These are phyloP conservation scores for Fomes fomentarius DNA, from an alignment of 1,284 basidiomycete genomes.

Conservation along the genomic window DNA sequence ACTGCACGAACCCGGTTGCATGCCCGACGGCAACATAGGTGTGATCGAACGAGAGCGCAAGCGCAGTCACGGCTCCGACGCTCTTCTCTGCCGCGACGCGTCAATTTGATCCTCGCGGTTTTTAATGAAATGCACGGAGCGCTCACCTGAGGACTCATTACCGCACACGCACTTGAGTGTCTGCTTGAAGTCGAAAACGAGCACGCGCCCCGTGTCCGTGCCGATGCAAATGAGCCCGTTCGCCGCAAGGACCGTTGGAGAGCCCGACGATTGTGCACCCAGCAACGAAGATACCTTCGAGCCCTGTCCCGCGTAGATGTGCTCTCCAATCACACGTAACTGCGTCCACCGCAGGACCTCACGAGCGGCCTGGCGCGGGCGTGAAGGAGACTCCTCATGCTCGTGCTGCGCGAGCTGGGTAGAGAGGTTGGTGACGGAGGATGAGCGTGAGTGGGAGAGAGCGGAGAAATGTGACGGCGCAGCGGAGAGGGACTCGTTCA, in stretches of 20 bases:
- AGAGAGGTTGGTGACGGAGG: slow-evolving; percentile 63
- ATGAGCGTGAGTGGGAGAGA: slow-evolving; percentile 70
- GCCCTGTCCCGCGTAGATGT: slow-evolving; percentile 55
- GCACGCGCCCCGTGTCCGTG: slow-evolving; percentile 75
- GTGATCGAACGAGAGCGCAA: slow-evolving; percentile 92
- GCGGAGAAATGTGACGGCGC: slow-evolving; percentile 72
- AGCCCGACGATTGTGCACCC: slow-evolving; percentile 57
- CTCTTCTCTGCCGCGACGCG: slow-evolving; percentile 47
- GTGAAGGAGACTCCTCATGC: slow-evolving; percentile 3
- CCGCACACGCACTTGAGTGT: slow-evolving; percentile 81
- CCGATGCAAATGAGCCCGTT: slow-evolving; percentile 93
- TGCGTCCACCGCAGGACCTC: slow-evolving; percentile 82
- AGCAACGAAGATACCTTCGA: slow-evolving; percentile 67
- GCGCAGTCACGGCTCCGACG: slow-evolving; percentile 84
- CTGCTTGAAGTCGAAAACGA: slow-evolving; percentile 93
- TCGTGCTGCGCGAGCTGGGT: slow-evolving; percentile 27
- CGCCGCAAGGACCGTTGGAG: slow-evolving; percentile 82
- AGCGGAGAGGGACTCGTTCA: slow-evolving; percentile 49
- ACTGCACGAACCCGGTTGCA: slow-evolving; percentile 80
- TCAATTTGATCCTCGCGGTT: background rate
- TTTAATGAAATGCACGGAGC: background rate
- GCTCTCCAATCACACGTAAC: slow-evolving; percentile 62
- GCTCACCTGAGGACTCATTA: slow-evolving; percentile 64
- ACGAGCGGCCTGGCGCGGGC: slow-evolving; percentile 29
- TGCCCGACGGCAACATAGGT: slow-evolving; percentile 94